Percentiles rank a stretch among this genome's conserved stretches.
These are phyloP conservation scores for Daedalea quercina DNA, from an alignment of 768 basidiomycete genomes.

Conservation along the genomic window DNA sequence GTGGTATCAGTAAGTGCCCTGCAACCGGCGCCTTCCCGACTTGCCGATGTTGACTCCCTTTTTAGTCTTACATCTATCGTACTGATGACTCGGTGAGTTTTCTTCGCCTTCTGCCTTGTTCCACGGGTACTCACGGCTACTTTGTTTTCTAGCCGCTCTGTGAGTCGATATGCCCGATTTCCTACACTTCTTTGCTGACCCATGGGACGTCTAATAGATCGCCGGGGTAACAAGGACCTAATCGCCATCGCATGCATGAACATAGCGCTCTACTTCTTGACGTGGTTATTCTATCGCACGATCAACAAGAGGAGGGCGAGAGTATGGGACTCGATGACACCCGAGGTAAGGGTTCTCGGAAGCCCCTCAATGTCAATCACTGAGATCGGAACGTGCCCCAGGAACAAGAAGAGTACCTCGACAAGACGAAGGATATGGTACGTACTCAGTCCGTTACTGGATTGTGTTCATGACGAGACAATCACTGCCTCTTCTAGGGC, in stretches of 20 bases:
- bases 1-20: constrained; percentile 33
- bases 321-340: constrained; percentile 45
- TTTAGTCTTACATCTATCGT: constrained; percentile 49
- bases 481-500: constrained; percentile 23
- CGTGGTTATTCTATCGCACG: constrained; percentile 49
- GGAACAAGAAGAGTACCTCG: constrained; percentile 52
- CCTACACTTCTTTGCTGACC: neutral
- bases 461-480: neutral
- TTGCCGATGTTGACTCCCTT: neutral
- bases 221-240: constrained; percentile 50
- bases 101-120: neutral
- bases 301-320: constrained; percentile 43
- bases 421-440: constrained; percentile 47
- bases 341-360: constrained; percentile 28
- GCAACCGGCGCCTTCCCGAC: neutral
- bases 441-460: neutral
- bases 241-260: constrained; percentile 50
- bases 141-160: constrained; percentile 17
- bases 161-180: constrained; percentile 3
- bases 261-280: constrained; percentile 42
- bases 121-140: neutral
- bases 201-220: constrained; percentile 44
- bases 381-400: constrained; percentile 16
- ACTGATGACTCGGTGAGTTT: constrained; percentile 33
- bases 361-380: neutral